Evolutionary conservation across 176 grass and related monocot genomes (phyloP).

Genomic region (Musa beccarii): DNA sequence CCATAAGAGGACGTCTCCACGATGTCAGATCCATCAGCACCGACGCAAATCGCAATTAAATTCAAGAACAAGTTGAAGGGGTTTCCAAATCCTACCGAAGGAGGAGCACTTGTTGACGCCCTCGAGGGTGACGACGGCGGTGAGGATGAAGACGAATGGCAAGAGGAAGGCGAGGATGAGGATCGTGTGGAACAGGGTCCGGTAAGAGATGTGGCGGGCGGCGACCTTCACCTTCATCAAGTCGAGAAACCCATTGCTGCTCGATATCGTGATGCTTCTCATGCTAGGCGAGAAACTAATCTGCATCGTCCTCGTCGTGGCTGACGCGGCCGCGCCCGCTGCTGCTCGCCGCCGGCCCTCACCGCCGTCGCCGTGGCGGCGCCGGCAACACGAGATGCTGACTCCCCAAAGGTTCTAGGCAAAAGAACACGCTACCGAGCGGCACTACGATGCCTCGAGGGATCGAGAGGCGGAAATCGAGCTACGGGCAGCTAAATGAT

Average conservation of each 20-base stretch:
- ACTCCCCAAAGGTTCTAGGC: not conserved
- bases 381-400: not conserved
- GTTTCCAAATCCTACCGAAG: conserved; percentile 36
- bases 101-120: conserved; percentile 97
- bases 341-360: not conserved
- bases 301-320: conserved; percentile 98
- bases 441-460: not conserved
- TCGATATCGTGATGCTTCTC: conserved; percentile 98
- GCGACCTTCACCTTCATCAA: conserved; percentile 89
- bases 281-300: conserved; percentile 96
- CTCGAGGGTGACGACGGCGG: conserved; percentile 80
- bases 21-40: not conserved
- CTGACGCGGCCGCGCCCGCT: conserved; percentile 8
- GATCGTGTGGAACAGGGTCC: conserved; percentile 33
- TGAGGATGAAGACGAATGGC: conserved; percentile 39
- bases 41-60: not conserved
- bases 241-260: conserved; percentile 69
- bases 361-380: not conserved
- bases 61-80: conserved; percentile 13
- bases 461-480: not conserved
- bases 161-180: conserved; percentile 39
- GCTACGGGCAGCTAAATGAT: not conserved
- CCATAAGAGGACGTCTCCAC: not conserved
- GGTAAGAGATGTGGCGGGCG: conserved; percentile 38
- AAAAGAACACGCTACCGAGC: not conserved